Evolutionary conservation across 2,329 filamentous ascomycete species (phyloP).

Genomic region (Verticillium albo-atrum): DNA sequence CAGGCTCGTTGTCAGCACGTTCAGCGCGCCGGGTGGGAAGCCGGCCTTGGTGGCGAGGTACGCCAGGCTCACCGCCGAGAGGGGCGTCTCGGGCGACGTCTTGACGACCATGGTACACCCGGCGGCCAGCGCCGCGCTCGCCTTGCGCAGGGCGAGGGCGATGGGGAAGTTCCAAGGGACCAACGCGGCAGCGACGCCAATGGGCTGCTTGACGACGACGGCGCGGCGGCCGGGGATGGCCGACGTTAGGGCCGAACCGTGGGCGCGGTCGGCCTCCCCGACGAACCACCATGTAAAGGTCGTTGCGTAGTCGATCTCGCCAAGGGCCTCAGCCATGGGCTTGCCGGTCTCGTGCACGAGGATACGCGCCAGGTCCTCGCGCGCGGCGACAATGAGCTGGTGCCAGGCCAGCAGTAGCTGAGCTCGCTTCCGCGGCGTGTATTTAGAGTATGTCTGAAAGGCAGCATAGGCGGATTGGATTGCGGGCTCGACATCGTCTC

Average conservation of each 20-base stretch:
- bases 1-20: constrained; percentile 40
- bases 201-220: constrained; percentile 60
- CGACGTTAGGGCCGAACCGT: constrained; percentile 55
- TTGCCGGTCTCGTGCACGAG: constrained; percentile 51
- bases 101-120: constrained; percentile 75
- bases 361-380: constrained; percentile 32
- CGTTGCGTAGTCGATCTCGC: constrained; percentile 51
- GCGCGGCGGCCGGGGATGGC: constrained; percentile 59
- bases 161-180: constrained; percentile 56
- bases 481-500: constrained; percentile 32
- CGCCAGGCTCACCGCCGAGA: constrained; percentile 65
- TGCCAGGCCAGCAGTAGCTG: constrained; percentile 31
- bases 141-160: constrained; percentile 45
- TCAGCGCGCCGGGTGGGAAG: constrained; percentile 68
- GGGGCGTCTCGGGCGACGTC: constrained; percentile 69
- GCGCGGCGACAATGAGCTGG: constrained; percentile 24
- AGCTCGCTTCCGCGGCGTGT: constrained; percentile 26
- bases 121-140: constrained; percentile 57
- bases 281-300: constrained; percentile 56
- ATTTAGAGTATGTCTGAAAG: constrained; percentile 32
- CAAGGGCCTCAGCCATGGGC: constrained; percentile 46
- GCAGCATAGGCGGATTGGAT: constrained; percentile 29
- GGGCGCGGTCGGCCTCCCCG: constrained; percentile 44
- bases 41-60: constrained; percentile 67
- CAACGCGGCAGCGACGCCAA: constrained; percentile 29